phyloP scores from a whole-genome alignment of 83 land plant genomes.

The Picea abies region DNA sequence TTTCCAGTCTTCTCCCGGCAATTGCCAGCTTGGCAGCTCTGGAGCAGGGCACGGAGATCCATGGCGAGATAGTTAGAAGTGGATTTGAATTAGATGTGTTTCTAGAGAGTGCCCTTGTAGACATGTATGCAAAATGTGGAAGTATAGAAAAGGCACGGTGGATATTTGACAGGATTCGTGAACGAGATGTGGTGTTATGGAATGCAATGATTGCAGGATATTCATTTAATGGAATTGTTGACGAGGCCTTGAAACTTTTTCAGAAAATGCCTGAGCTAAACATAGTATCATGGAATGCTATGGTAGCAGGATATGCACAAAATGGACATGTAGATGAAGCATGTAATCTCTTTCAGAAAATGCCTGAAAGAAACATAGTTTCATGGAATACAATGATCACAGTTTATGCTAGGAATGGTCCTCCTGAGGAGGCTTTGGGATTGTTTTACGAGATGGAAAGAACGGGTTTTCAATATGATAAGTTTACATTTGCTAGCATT shows the following conservation, averaged over 20 bases:
- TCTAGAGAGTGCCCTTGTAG: conserved; percentile 49
- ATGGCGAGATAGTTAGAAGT: conserved; percentile 33
- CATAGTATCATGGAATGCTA: conserved; percentile 42
- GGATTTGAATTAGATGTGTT: conserved; percentile 38
- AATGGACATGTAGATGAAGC: conserved; percentile 40
- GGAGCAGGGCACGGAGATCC: conserved; percentile 34
- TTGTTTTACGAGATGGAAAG: conserved; percentile 29
- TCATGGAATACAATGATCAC: conserved; percentile 55
- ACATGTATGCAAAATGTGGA: conserved; percentile 65
- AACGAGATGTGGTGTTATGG: conserved; percentile 34
- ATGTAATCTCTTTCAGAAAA: conserved; percentile 26
- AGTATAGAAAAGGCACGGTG: conserved; percentile 32
- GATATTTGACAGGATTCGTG: conserved; percentile 25
- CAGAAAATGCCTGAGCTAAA: conserved; percentile 17
- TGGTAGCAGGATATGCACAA: conserved; percentile 56
- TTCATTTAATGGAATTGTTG: conserved; percentile 27
- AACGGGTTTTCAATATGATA: conserved; percentile 20
- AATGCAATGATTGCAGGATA: conserved; percentile 51
- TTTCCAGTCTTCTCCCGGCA: conserved; percentile 40
- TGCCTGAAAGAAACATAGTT: conserved; percentile 21
- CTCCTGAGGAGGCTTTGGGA: conserved; percentile 47
- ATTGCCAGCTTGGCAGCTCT: conserved; percentile 29
- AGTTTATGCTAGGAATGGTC: conserved; percentile 59
- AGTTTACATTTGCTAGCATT: conserved; percentile 46
- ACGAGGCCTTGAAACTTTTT: conserved; percentile 28